A percentile compares a stretch with the other conserved stretches of the same genome.
Conservation (phyloP, 2,329 filamentous ascomycete species). For the Myriosclerotinia curreyana region DNA sequence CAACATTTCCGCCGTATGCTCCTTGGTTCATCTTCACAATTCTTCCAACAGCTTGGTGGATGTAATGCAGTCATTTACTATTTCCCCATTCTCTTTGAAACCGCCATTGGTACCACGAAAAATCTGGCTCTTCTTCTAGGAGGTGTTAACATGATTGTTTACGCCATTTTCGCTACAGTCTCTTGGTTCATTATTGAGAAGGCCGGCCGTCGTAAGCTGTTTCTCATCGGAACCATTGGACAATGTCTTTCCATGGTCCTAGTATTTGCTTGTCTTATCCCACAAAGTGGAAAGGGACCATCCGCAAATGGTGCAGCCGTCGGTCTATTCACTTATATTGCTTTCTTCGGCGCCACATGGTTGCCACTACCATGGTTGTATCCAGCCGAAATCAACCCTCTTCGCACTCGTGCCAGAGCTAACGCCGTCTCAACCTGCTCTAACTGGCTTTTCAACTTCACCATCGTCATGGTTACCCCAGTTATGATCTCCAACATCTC, state of each 20-base stretch:
- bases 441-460: conserved; percentile 54
- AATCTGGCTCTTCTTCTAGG: conserved; percentile 53
- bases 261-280: conserved; percentile 42
- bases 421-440: conserved; percentile 62
- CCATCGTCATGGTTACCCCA: conserved; percentile 45
- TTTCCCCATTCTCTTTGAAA: conserved; percentile 51
- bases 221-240: conserved; percentile 65
- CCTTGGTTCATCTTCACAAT: conserved; percentile 49
- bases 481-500: conserved; percentile 40
- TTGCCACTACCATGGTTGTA: conserved; percentile 62
- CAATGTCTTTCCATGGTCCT: conserved; percentile 66
- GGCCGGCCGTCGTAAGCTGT: conserved; percentile 66
- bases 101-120: conserved; percentile 46
- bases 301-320: conserved; percentile 43
- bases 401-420: conserved; percentile 58
- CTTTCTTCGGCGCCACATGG: conserved; percentile 59
- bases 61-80: conserved; percentile 49
- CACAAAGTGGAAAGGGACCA: conserved; percentile 31
- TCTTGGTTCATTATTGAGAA: conserved; percentile 55
- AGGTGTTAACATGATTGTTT: conserved; percentile 56
- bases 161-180: conserved; percentile 51
- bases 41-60: conserved; percentile 52
- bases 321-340: conserved; percentile 62
- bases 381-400: conserved; percentile 58
- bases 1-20: conserved; percentile 54